Base-by-base conservation (phyloP, 257 asterid genomes). In the Agastache rugosa region DNA sequence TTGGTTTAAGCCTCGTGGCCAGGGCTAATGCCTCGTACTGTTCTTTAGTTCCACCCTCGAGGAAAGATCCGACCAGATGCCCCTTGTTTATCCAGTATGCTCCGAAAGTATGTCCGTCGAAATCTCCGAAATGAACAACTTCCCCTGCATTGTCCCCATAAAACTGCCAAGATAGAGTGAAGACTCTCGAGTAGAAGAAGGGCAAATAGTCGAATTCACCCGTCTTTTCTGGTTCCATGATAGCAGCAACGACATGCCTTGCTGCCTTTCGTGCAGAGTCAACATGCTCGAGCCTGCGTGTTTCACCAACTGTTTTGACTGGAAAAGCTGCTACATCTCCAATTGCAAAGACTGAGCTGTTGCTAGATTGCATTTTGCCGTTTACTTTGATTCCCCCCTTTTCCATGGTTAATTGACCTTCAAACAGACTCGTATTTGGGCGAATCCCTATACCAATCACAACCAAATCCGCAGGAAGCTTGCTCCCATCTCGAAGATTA, bases 311-410 rank as follows among this genome's bases (percentile, higher is more conserved):
- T 25, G 75, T 68, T 82, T 85, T 89, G 64, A 93, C 91, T 6
- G 98, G 97, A 75, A 93, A 90, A 34, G 98, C 69, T 5, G 97
- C 94, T 59, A 90, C 98, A 29, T 93, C 98, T 47, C 97, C 98
- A 20, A 90, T 84, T 11, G 97, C 98, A 50, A 86, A 93, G 70
- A 93, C 86, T 0, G 97, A 93, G 75, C 73, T 42, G 67, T 93
- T 86, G 87, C 96, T 93, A 25, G 98, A 85, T 78, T 89, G 98
- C 93, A 90, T 81, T 75, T 75, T 83, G 25, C 90, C 86, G 23
- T 90, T 90, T 29, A 93, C 98, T 83, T 93, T 93, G 62, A 93
- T 93, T 61, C 97, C 98, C 1, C 97, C 98, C 78, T 93, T 93
- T 61, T 93, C 98, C 63, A 93, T 81, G 39, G 92, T 93, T 23